A percentile compares a stretch with the other conserved stretches of the same genome.
Evolutionary conservation across 805 yeast species (phyloP).

Genomic region (Saturnispora quitensis): DNA sequence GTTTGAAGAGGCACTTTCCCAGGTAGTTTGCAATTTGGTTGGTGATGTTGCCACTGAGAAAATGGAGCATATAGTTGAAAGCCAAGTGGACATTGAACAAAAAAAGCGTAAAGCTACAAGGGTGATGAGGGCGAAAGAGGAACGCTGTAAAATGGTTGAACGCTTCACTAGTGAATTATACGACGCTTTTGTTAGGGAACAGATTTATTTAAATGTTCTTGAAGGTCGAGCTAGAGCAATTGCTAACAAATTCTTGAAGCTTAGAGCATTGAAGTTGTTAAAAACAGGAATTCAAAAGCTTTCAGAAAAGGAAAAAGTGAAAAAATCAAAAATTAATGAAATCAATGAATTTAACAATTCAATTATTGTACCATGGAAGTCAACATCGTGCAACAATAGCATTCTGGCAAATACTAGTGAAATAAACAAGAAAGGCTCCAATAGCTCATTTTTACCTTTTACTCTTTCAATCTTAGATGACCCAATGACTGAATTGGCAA

Average conservation of each 20-base stretch:
- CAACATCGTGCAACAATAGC: background rate
- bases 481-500: background rate
- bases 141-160: conserved; percentile 24
- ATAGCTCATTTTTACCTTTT: background rate
- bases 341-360: conserved; percentile 19
- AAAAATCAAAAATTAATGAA: conserved; percentile 35
- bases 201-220: conserved; percentile 34
- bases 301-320: conserved; percentile 20
- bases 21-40: conserved; percentile 20
- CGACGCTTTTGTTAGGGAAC: conserved; percentile 53
- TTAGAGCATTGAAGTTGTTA: conserved; percentile 26
- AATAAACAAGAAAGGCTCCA: background rate
- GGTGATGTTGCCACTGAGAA: conserved; percentile 22
- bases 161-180: conserved; percentile 43
- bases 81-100: background rate
- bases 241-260: conserved; percentile 27
- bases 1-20: conserved; percentile 25
- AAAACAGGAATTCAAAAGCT: conserved; percentile 20
- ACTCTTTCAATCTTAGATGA: background rate
- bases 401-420: background rate
- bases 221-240: conserved; percentile 38
- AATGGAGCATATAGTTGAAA: conserved; percentile 9
- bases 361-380: background rate
- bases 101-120: background rate
- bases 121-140: conserved; percentile 14